Conservation (phyloP, 2,329 filamentous ascomycete species). For the Pseudogymnoascus sp. region DNA sequence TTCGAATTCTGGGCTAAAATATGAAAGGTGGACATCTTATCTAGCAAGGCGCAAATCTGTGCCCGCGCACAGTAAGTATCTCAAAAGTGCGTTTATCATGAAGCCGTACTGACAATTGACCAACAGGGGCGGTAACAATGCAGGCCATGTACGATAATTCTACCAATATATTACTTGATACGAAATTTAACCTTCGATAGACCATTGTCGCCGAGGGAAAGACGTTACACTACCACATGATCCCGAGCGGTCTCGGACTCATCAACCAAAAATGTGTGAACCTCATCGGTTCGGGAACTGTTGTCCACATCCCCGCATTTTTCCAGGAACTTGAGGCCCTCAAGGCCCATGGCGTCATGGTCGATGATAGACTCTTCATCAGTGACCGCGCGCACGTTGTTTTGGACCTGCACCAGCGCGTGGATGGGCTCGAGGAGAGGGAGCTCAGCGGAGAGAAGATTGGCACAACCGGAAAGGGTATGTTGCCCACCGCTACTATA, state of each 20-base stretch:
- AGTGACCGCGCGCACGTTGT: conserved; percentile 55
- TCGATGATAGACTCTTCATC: conserved; percentile 52
- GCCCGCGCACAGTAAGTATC: conserved; percentile 8
- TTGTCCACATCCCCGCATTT: conserved; percentile 59
- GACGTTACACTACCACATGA: conserved; percentile 45
- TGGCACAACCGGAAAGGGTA: conserved; percentile 35
- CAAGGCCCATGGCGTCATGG: conserved; percentile 51
- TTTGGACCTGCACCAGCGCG: conserved; percentile 55
- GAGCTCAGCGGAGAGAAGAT: conserved; percentile 37
- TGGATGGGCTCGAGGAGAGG: conserved; percentile 60
- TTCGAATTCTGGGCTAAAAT: background rate
- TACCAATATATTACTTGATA: conserved; percentile 18
- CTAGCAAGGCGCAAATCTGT: conserved; percentile 8
- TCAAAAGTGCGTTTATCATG: conserved; percentile 11
- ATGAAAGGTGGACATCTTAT: conserved; percentile 9
- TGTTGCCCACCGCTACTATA: conserved; percentile 25
- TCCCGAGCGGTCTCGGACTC: conserved; percentile 60
- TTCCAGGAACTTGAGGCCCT: conserved; percentile 55
- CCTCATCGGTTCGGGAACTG: conserved; percentile 61
- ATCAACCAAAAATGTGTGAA: conserved; percentile 63
- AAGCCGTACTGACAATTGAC: conserved; percentile 38
- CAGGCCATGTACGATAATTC: conserved; percentile 29
- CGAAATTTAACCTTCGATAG: conserved; percentile 35
- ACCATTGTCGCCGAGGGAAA: conserved; percentile 34
- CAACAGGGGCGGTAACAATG: conserved; percentile 47